Percentiles rank a stretch among this genome's conserved stretches.
Evolutionary conservation across 2,329 filamentous ascomycete species (phyloP).

Genomic region (Plectosphaerella sp.): DNA sequence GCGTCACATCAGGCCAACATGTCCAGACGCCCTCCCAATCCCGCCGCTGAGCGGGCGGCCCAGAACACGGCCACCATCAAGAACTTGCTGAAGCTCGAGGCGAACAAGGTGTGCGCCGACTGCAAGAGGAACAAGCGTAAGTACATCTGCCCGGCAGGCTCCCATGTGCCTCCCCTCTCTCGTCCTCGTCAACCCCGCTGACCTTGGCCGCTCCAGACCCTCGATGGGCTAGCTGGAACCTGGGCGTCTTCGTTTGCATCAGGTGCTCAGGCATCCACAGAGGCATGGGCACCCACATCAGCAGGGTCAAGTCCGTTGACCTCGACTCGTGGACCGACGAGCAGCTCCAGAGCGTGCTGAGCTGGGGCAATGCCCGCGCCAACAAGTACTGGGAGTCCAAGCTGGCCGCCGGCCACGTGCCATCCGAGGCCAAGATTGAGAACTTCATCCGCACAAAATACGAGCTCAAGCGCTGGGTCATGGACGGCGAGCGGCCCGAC

Average conservation of each 20-base stretch:
- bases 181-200: not conserved
- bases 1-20: conserved; percentile 40
- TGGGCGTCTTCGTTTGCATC: conserved; percentile 96
- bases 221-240: conserved; percentile 98
- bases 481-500: conserved; percentile 93
- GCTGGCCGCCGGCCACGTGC: conserved; percentile 82
- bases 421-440: conserved; percentile 97
- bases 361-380: conserved; percentile 92
- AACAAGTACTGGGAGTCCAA: conserved; percentile 99
- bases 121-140: conserved; percentile 98
- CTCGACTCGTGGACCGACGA: conserved; percentile 98
- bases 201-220: conserved; percentile 58
- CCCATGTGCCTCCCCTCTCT: not conserved
- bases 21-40: conserved; percentile 74
- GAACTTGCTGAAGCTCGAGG: conserved; percentile 86
- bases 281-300: conserved; percentile 98
- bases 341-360: conserved; percentile 87
- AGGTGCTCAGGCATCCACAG: conserved; percentile 97
- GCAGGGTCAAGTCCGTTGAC: conserved; percentile 95
- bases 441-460: conserved; percentile 99
- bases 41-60: conserved; percentile 80
- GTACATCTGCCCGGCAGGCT: conserved; percentile 24
- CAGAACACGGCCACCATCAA: conserved; percentile 95
- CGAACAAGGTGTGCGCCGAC: conserved; percentile 95
- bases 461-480: conserved; percentile 98